A percentile compares a stretch with the other conserved stretches of the same genome.
Conservation (phyloP, 768 basidiomycete genomes). For the Aureoboletus auriporus region DNA sequence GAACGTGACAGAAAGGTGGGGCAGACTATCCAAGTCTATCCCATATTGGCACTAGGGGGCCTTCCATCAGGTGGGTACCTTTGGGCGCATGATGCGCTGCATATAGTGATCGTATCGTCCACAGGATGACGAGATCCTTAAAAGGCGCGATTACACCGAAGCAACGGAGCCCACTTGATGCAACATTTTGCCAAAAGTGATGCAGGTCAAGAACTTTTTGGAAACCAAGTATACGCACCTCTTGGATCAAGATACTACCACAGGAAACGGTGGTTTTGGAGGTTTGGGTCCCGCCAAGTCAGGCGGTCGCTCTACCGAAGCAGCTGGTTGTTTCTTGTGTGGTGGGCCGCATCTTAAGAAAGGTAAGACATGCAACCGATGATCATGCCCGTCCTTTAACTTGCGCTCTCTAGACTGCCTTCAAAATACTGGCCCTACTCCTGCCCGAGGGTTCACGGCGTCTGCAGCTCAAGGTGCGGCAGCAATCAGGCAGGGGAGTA, state of each 20-base stretch:
- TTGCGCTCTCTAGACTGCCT: constrained; percentile 41
- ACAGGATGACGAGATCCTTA: constrained; percentile 86
- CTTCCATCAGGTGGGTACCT: constrained; percentile 79
- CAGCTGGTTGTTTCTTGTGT: constrained; percentile 85
- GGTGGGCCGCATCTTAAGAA: constrained; percentile 93
- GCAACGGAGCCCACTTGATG: constrained; percentile 90
- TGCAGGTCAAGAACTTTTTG: constrained; percentile 97
- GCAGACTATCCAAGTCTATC: too few species aligned
- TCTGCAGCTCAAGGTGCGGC: constrained; percentile 34
- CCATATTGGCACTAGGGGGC: constrained; percentile 99
- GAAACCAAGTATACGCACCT: constrained; percentile 95
- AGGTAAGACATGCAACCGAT: constrained; percentile 42
- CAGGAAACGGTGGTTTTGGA: constrained; percentile 58
- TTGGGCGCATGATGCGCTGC: neutral
- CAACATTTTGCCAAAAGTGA: constrained; percentile 88
- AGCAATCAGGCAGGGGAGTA: constrained; percentile 31
- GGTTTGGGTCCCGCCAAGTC: constrained; percentile 49
- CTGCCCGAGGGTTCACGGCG: constrained; percentile 19
- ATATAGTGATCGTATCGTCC: constrained; percentile 17
- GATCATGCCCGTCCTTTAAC: constrained; percentile 1
- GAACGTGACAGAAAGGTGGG: too few species aligned
- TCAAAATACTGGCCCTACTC: constrained; percentile 42
- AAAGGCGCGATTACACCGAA: constrained; percentile 81
- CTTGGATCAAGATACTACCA: constrained; percentile 89
- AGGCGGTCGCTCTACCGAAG: constrained; percentile 52